Evolutionary conservation across 2,329 filamentous ascomycete species (phyloP).

Genomic region (Cordyceps farinosa): DNA sequence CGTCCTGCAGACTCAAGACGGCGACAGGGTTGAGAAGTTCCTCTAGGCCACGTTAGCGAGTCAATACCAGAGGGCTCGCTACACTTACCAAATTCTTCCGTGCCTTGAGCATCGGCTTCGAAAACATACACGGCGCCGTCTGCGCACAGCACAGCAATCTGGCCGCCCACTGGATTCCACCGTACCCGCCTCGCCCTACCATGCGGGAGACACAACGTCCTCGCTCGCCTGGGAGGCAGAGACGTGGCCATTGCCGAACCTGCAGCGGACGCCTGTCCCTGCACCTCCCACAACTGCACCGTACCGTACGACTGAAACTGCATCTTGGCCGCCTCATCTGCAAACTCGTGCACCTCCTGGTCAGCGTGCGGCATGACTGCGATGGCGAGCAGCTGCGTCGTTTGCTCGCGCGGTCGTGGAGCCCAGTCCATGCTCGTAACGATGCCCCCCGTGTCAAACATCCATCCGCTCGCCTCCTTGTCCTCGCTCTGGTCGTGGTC

Average conservation of each 20-base stretch:
- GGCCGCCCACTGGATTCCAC: slow-evolving; percentile 51
- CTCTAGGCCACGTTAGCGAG: slow-evolving; percentile 36
- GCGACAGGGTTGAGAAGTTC: slow-evolving; percentile 43
- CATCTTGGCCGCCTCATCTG: slow-evolving; percentile 35
- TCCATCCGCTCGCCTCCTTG: slow-evolving; percentile 43
- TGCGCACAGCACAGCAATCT: slow-evolving; percentile 46
- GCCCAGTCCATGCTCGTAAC: slow-evolving; percentile 53
- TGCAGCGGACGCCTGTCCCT: slow-evolving; percentile 27
- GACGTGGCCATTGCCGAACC: slow-evolving; percentile 32
- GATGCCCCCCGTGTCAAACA: slow-evolving; percentile 53
- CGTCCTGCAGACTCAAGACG: slow-evolving; percentile 42
- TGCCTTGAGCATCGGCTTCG: slow-evolving; percentile 34
- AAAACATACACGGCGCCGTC: slow-evolving; percentile 51
- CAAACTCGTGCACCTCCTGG: slow-evolving; percentile 41
- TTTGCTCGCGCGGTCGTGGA: slow-evolving; percentile 30
- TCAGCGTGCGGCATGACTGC: slow-evolving; percentile 49
- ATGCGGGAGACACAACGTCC: slow-evolving; percentile 47
- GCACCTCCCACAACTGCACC: slow-evolving; percentile 52
- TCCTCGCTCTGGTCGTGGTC: slow-evolving; percentile 24
- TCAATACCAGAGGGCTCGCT: neutral
- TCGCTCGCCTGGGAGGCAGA: slow-evolving; percentile 36
- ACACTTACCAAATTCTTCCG: slow-evolving; percentile 39
- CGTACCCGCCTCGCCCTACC: slow-evolving; percentile 48
- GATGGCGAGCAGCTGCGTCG: slow-evolving; percentile 48
- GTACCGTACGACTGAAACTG: slow-evolving; percentile 42